These are phyloP conservation scores for Penicillium expansum DNA, from an alignment of 2,329 filamentous ascomycete genomes.

Conservation along the genomic window DNA sequence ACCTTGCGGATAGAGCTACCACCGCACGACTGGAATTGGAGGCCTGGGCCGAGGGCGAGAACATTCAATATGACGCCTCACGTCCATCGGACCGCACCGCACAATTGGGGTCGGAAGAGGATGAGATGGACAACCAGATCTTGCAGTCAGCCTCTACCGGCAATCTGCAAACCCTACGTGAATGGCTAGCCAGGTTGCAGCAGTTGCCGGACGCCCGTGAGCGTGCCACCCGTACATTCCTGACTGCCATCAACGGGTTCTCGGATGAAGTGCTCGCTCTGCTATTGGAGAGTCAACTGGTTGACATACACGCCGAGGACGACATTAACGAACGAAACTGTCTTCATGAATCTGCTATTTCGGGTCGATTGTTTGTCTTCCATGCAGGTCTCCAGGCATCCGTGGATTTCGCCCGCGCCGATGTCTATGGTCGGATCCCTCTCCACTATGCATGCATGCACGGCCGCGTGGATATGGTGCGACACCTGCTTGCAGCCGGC, in stretches of 20 bases:
- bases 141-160: constrained; percentile 79
- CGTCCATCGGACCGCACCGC: constrained; percentile 41
- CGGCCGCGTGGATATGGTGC: constrained; percentile 79
- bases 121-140: constrained; percentile 83
- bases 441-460: constrained; percentile 97
- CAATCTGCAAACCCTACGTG: constrained; percentile 72
- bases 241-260: constrained; percentile 84
- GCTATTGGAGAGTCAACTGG: constrained; percentile 74
- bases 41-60: constrained; percentile 94
- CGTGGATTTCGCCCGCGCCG: constrained; percentile 75
- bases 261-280: constrained; percentile 71
- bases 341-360: constrained; percentile 93
- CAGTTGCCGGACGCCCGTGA: constrained; percentile 64
- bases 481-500: constrained; percentile 66
- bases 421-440: constrained; percentile 91
- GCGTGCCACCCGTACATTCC: constrained; percentile 82
- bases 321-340: constrained; percentile 98
- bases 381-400: constrained; percentile 69
- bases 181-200: constrained; percentile 72
- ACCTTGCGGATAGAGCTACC: constrained; percentile 92
- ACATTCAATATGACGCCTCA: constrained; percentile 72
- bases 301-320: constrained; percentile 90
- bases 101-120: constrained; percentile 69
- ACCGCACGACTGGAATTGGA: constrained; percentile 93
- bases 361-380: constrained; percentile 77